phyloP scores from a whole-genome alignment of 2,329 filamentous ascomycete species.

The Paecilomyces dactylethromorphus region DNA sequence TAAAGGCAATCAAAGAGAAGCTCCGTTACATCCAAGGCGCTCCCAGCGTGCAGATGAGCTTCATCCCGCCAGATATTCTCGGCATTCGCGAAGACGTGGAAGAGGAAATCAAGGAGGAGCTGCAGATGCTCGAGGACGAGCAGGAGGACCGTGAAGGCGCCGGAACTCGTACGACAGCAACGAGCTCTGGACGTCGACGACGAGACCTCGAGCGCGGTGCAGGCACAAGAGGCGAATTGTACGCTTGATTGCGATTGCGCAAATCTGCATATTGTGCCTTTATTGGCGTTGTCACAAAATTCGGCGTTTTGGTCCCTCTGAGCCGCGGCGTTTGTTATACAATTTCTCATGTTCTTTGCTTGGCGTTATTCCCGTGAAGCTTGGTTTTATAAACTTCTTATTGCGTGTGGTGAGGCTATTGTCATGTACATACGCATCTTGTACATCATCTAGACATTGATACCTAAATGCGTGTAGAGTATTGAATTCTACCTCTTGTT shows the following conservation, averaged over 20 bases:
- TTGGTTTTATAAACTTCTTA: neutral
- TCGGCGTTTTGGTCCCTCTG: neutral
- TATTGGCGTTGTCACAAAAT: neutral
- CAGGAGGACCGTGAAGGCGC: conserved; percentile 31
- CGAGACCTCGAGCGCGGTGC: conserved; percentile 28
- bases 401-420: neutral
- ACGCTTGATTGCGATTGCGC: conserved; percentile 16
- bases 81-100: conserved; percentile 46
- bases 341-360: neutral
- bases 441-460: neutral
- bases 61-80: conserved; percentile 70
- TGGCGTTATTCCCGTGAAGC: neutral
- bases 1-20: conserved; percentile 76
- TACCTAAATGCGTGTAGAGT: neutral
- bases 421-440: neutral
- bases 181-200: conserved; percentile 15
- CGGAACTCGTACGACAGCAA: conserved; percentile 9
- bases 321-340: neutral
- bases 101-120: conserved; percentile 40
- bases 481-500: neutral
- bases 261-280: neutral
- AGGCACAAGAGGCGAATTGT: conserved; percentile 30
- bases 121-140: conserved; percentile 29
- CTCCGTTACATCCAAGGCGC: conserved; percentile 76
- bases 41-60: conserved; percentile 78